phyloP scores from a whole-genome alignment of 108 stramenopile genomes.

The Discostella stelligeroides region DNA sequence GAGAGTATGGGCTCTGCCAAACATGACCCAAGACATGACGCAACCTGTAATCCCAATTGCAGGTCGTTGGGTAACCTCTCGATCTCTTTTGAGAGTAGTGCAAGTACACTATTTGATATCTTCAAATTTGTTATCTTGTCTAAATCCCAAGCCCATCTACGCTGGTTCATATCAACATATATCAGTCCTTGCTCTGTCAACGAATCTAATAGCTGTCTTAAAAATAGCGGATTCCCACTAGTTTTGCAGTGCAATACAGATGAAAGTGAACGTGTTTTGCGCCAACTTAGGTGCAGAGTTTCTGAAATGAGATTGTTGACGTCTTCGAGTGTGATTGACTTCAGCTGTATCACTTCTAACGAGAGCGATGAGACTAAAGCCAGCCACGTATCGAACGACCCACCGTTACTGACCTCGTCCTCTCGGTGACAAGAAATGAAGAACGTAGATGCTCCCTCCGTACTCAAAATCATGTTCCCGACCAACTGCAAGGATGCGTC shows the following conservation, averaged over 20 bases:
- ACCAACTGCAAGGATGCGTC: slow-evolving; percentile 22
- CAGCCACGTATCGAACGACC: slow-evolving; percentile 6
- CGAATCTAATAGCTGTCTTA: slow-evolving; percentile 23
- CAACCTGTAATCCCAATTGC: slow-evolving; percentile 22
- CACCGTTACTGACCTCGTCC: slow-evolving; percentile 12
- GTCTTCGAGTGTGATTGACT: slow-evolving; percentile 15
- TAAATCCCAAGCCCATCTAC: slow-evolving; percentile 37
- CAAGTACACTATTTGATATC: slow-evolving; percentile 26
- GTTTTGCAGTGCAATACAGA: slow-evolving; percentile 18
- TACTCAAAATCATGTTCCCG: slow-evolving; percentile 17
- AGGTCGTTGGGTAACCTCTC: slow-evolving; percentile 14
- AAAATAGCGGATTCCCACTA: slow-evolving; percentile 22
- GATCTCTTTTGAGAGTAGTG: slow-evolving; percentile 22
- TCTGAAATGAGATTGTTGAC: slow-evolving; percentile 36
- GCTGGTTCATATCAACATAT: slow-evolving; percentile 9
- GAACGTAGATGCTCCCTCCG: slow-evolving; percentile 9
- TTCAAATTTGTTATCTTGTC: slow-evolving; percentile 22
- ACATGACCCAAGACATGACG: slow-evolving; percentile 39
- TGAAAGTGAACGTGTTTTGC: slow-evolving; percentile 35
- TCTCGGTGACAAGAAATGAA: slow-evolving; percentile 36
- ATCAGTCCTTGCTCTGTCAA: slow-evolving; percentile 13
- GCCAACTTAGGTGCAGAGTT: slow-evolving; percentile 20
- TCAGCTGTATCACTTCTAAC: slow-evolving; percentile 19
- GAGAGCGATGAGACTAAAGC: not conserved
- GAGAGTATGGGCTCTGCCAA: slow-evolving; percentile 5